Evolutionary conservation across 495 filamentous ascomycete genomes (phyloP).

Genomic region (Massariosphaeria phaeospora): DNA sequence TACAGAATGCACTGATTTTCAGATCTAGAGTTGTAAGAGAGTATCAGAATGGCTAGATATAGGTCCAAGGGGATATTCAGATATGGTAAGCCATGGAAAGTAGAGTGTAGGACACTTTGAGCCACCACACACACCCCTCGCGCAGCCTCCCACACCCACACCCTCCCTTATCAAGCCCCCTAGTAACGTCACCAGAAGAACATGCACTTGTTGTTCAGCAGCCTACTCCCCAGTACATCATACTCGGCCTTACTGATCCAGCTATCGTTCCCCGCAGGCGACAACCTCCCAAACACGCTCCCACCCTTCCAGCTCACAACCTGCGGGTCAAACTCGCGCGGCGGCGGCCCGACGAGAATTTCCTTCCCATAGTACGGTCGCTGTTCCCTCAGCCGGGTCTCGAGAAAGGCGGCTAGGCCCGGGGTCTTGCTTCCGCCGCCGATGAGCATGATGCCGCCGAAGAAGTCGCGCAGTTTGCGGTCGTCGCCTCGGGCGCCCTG

Average conservation of each 20-base stretch:
- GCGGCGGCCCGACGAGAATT: constrained; percentile 82
- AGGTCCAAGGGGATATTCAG: too few relatives aligned
- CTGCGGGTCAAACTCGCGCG: constrained; percentile 87
- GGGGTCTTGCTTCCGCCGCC: constrained; percentile 81
- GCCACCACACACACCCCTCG: too few relatives aligned
- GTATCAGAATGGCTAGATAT: too few relatives aligned
- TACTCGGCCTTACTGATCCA: constrained; percentile 89
- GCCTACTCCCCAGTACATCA: constrained; percentile 72
- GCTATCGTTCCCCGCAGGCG: constrained; percentile 71
- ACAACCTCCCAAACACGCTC: constrained; percentile 92
- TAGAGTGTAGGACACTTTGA: too few relatives aligned
- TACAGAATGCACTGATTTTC: too few relatives aligned
- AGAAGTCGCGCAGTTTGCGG: constrained; percentile 83
- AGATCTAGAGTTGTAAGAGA: too few relatives aligned
- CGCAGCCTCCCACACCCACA: too few relatives aligned
- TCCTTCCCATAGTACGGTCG: constrained; percentile 70
- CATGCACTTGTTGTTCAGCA: constrained; percentile 82
- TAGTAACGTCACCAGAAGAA: constrained; percentile 40
- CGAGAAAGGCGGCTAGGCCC: constrained; percentile 69
- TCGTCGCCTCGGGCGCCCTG: constrained; percentile 86
- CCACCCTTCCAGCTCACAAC: constrained; percentile 97
- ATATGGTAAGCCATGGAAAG: too few relatives aligned
- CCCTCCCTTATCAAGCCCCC: too few relatives aligned
- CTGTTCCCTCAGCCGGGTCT: constrained; percentile 67
- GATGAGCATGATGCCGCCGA: constrained; percentile 92